phyloP scores from a whole-genome alignment of 176 grass and related monocot species.

The Typha latifolia region DNA sequence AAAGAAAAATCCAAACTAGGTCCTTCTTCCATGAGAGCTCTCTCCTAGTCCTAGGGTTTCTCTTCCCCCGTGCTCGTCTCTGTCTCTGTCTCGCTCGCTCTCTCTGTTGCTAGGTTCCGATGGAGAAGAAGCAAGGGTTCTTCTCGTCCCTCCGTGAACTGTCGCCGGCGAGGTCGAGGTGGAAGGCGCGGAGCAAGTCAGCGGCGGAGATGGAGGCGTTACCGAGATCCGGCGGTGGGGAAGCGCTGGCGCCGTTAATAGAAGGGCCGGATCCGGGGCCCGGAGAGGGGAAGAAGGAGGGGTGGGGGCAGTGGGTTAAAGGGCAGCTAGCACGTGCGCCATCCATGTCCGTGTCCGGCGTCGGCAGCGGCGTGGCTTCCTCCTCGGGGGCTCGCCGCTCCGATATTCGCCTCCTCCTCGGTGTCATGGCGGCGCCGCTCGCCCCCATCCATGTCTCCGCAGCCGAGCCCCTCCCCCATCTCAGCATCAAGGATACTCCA shows the following conservation, averaged over 20 bases:
- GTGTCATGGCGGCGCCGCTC: conserved; percentile 78
- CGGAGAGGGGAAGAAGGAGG: conserved; percentile 34
- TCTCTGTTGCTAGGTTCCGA: conserved; percentile 1
- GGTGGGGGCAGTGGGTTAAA: conserved; percentile 58
- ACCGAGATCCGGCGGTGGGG: conserved; percentile 24
- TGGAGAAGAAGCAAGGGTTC: conserved; percentile 85
- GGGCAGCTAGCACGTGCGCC: conserved; percentile 50
- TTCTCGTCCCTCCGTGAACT: conserved; percentile 60
- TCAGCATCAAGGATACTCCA: conserved; percentile 85
- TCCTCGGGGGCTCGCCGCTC: conserved; percentile 21
- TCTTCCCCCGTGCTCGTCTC: not conserved
- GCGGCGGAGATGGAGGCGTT: conserved; percentile 26
- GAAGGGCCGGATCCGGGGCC: conserved; percentile 65
- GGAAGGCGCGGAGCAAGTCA: conserved; percentile 20
- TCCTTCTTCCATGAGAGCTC: no score
- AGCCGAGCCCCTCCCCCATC: conserved; percentile 68
- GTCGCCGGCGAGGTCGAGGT: conserved; percentile 42
- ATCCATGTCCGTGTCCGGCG: conserved; percentile 5
- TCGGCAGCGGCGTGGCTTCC: not conserved
- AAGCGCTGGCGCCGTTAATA: conserved; percentile 64
- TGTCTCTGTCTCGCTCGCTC: not conserved
- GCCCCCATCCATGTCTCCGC: conserved; percentile 67
- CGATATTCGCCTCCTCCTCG: conserved; percentile 65
- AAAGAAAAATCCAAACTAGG: no score
- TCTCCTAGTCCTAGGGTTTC: not conserved